Base-by-base conservation (phyloP, 805 yeast genomes). In the Yamadazyma paraphyllophila region DNA sequence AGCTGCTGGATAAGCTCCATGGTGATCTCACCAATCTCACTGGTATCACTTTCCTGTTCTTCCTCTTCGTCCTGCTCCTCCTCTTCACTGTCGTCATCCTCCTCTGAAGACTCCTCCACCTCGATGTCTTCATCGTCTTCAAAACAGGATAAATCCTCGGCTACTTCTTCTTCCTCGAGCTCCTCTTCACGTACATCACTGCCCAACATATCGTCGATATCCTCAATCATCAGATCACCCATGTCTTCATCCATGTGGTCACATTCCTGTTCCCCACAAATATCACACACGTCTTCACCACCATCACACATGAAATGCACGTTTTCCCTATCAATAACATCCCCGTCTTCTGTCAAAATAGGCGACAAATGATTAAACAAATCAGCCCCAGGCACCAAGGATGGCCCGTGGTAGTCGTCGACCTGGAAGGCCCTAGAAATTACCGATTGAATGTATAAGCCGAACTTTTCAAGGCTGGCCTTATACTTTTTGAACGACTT, bases 311-410 rank as follows among this genome's bases (percentile, higher is more conserved):
- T 85, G 58, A 89, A 88, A 62, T 82, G 84, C 8, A 83, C 89
- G 53, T 78, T 73, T 49, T 87, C 55, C n/a, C 52, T 16, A 14
- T 48, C 51, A 1, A 40, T 48, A 4, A 44, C 49, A 5, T 47
- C 46, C 13, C 46, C 57, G 6, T 50, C 41, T 2, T 39, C 43
- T 10, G 47, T 45, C 5, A 53, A 16, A 5, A 44, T 30, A 63
- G 81, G 74, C 5, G 73, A 61, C 35, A 67, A 60, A 58, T 90
- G 97, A 54, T 91, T 91, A 66, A 90, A 88, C 30, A 92, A 67
- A 64, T 91, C 96, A 0, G 97, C 97, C 12, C 90, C 88, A 0
- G 97, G 97, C 17, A 91, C 96, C 41, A 92, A 67, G 0, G 87
- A 88, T 26, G 83, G 71, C 27, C 82, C 86, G 55, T 85, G 88